phyloP scores from a whole-genome alignment of 768 basidiomycete species.

The Suillus alpinus region DNA sequence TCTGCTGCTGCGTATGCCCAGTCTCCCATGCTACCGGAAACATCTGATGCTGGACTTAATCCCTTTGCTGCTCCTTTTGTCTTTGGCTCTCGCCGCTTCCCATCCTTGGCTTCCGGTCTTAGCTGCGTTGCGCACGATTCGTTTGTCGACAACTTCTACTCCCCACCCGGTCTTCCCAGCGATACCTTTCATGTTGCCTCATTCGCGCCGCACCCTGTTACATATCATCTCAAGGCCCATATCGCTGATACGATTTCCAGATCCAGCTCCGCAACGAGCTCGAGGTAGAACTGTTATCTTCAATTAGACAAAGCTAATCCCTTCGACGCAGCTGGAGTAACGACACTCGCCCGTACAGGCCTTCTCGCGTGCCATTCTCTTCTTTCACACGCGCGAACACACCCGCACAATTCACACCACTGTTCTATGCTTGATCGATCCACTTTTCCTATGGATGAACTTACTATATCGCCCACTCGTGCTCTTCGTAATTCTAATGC shows the following conservation, averaged over 20 bases:
- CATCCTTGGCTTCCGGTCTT: not conserved
- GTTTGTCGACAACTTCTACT: conserved; percentile 5
- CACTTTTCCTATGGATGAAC: not conserved
- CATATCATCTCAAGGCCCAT: conserved; percentile 13
- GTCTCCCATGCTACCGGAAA: conserved; percentile 7
- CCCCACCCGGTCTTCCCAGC: conserved; percentile 16
- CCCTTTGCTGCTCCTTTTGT: conserved; percentile 32
- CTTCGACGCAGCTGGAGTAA: conserved; percentile 27
- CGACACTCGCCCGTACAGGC: conserved; percentile 18
- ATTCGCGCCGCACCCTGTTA: conserved; percentile 24
- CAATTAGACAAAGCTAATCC: conserved; percentile 1
- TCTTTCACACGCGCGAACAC: conserved; percentile 16
- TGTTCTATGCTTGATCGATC: conserved; percentile 19
- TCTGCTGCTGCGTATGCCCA: conserved; percentile 9
- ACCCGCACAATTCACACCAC: conserved; percentile 7
- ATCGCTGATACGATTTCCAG: conserved; percentile 27
- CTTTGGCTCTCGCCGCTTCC: conserved; percentile 13
- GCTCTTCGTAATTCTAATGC: conserved; percentile 2
- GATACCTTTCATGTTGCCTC: conserved; percentile 13
- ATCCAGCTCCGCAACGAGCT: conserved; percentile 32
- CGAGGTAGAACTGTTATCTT: conserved; percentile 22
- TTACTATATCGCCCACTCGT: conserved; percentile 2
- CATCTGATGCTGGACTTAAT: conserved; percentile 25
- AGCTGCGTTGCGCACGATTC: conserved; percentile 5
- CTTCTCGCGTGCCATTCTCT: conserved; percentile 12